Evolutionary conservation across 1,284 basidiomycete genomes (phyloP).

Genomic region (Cutaneotrichosporon cyanovorans): DNA sequence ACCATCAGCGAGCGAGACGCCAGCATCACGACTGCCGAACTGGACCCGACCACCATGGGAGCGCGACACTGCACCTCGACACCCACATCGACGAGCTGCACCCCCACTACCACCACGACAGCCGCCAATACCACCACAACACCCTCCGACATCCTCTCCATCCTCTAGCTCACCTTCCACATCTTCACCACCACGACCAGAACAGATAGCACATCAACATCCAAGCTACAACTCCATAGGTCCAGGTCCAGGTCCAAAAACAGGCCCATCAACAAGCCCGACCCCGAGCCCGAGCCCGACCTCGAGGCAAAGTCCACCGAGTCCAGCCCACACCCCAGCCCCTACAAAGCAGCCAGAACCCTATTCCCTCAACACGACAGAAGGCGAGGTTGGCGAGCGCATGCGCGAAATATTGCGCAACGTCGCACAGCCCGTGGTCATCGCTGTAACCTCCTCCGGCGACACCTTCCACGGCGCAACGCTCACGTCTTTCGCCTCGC

Average conservation of each 20-base stretch:
- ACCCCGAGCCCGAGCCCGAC: no score
- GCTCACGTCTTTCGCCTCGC: slow-evolving; percentile 83
- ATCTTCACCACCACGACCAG: background rate
- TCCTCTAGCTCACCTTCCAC: background rate
- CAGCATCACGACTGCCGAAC: background rate
- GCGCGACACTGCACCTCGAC: no score
- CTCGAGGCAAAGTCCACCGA: no score
- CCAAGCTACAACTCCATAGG: no score
- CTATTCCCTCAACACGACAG: background rate
- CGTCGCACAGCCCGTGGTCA: slow-evolving; percentile 45
- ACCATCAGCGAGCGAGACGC: background rate
- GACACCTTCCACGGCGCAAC: slow-evolving; percentile 67
- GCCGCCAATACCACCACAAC: background rate
- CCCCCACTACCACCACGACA: background rate
- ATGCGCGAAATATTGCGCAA: slow-evolving; percentile 44
- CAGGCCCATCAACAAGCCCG: no score
- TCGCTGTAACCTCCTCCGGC: slow-evolving; percentile 26
- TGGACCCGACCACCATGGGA: slow-evolving; percentile 7
- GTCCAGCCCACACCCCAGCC: no score
- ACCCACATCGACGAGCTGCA: no score
- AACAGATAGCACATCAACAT: no score
- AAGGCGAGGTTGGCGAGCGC: background rate
- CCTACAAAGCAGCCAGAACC: background rate
- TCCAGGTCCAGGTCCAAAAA: no score
- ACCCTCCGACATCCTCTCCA: background rate